Conservation (phyloP, 176 grass and related monocot genomes). For the Carex kokanica region DNA sequence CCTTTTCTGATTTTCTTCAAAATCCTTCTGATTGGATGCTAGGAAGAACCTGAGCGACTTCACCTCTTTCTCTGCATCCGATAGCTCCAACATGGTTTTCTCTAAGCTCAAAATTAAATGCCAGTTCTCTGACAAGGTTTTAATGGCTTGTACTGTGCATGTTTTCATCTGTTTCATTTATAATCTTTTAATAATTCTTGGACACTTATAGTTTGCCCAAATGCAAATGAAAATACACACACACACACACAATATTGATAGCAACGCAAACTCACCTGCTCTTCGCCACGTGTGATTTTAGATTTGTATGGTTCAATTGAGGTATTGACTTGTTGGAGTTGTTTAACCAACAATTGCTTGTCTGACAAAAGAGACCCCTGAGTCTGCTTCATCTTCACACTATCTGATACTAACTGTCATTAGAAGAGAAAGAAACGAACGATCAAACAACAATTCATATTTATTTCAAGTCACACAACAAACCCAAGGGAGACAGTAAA, state of each 20-base stretch:
- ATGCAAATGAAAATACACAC: background rate
- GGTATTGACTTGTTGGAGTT: slow-evolving; percentile 69
- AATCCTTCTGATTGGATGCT: slow-evolving; percentile 71
- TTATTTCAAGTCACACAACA: background rate
- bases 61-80: slow-evolving; percentile 73
- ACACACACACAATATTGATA: background rate
- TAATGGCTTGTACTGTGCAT: slow-evolving; percentile 62
- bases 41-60: slow-evolving; percentile 73
- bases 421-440: slow-evolving; percentile 11
- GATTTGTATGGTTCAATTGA: slow-evolving; percentile 71
- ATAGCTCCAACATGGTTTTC: slow-evolving; percentile 54
- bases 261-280: slow-evolving; percentile 53
- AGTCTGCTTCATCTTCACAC: slow-evolving; percentile 92
- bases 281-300: slow-evolving; percentile 67
- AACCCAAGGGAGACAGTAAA: slow-evolving; percentile 19
- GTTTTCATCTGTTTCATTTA: slow-evolving; percentile 58
- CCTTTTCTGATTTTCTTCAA: slow-evolving; percentile 75
- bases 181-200: slow-evolving; percentile 17
- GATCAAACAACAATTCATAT: slow-evolving; percentile 7
- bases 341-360: slow-evolving; percentile 76
- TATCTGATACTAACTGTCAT: slow-evolving; percentile 85
- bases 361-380: slow-evolving; percentile 74
- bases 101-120: slow-evolving; percentile 65
- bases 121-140: slow-evolving; percentile 67
- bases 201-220: background rate